These are phyloP conservation scores for Ceratocystis huliohia DNA, from an alignment of 2,329 filamentous ascomycete species.

Conservation along the genomic window DNA sequence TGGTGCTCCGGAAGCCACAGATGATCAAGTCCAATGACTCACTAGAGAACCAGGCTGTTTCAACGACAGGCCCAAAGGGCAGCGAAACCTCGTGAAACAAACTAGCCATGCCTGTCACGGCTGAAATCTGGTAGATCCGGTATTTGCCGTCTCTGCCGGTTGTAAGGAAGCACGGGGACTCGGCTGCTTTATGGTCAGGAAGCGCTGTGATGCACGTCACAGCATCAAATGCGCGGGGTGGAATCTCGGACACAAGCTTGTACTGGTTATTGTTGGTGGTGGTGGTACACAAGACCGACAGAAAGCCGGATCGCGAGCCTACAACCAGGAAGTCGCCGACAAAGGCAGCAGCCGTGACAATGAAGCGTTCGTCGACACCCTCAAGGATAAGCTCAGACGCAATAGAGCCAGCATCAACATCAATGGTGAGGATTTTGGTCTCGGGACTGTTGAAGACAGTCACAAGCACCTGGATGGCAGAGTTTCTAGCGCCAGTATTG, in stretches of 20 bases:
- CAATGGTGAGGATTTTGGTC: constrained; percentile 34
- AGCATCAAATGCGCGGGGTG: constrained; percentile 35
- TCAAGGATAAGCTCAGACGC: constrained; percentile 27
- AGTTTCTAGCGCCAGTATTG: not conserved
- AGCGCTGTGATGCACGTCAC: constrained; percentile 53
- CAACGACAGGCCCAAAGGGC: constrained; percentile 63
- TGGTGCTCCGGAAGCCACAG: constrained; percentile 67
- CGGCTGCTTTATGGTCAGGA: constrained; percentile 25
- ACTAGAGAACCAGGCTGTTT: constrained; percentile 50
- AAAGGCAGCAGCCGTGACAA: constrained; percentile 36
- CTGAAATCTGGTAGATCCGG: constrained; percentile 44
- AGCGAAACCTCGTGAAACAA: constrained; percentile 56
- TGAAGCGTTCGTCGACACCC: constrained; percentile 37
- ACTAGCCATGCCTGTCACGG: constrained; percentile 21
- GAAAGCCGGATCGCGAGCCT: constrained; percentile 41
- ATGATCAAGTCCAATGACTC: constrained; percentile 47
- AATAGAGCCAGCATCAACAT: constrained; percentile 26
- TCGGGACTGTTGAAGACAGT: constrained; percentile 36
- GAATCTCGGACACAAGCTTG: constrained; percentile 16
- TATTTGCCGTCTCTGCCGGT: constrained; percentile 68
- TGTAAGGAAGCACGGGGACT: constrained; percentile 44
- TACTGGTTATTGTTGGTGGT: constrained; percentile 11
- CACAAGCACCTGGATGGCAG: constrained; percentile 30
- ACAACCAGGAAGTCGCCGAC: constrained; percentile 36
- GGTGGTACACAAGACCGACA: constrained; percentile 30